Percentiles rank a stretch among this genome's conserved stretches.
These are phyloP conservation scores for Ramaria sp. DNA, from an alignment of 768 basidiomycete genomes.

Conservation along the genomic window DNA sequence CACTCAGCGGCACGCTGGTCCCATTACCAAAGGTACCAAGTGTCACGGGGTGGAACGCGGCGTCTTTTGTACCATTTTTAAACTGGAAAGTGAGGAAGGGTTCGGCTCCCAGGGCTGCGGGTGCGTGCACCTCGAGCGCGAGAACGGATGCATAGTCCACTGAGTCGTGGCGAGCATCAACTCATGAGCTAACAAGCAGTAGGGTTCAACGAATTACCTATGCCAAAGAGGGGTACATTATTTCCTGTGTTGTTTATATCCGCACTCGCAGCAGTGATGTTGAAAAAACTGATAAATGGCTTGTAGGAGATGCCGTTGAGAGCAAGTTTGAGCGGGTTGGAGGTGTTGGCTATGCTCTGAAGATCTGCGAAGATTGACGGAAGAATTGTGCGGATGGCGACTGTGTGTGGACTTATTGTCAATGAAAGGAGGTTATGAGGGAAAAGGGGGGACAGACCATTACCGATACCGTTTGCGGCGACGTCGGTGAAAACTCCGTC, in stretches of 20 bases:
- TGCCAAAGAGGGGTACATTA: slow-evolving; percentile 18
- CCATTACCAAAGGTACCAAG: slow-evolving; percentile 64
- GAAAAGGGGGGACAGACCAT: slow-evolving; percentile 41
- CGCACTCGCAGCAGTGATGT: slow-evolving; percentile 34
- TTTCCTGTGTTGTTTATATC: slow-evolving; percentile 27
- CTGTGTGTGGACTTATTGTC: slow-evolving; percentile 25
- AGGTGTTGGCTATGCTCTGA: slow-evolving; percentile 68
- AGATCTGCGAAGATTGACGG: slow-evolving; percentile 62
- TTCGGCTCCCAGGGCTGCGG: slow-evolving; percentile 62
- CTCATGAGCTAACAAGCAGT: no score
- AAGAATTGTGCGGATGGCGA: slow-evolving; percentile 74
- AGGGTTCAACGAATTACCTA: background rate
- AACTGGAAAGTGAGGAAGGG: slow-evolving; percentile 80
- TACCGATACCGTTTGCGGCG: slow-evolving; percentile 57
- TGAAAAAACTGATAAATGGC: slow-evolving; percentile 83
- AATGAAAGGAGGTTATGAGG: background rate
- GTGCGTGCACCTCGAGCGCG: slow-evolving; percentile 70
- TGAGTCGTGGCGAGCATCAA: slow-evolving; percentile 19
- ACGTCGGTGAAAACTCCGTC: slow-evolving; percentile 58
- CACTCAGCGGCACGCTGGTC: slow-evolving; percentile 65
- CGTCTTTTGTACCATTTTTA: slow-evolving; percentile 63
- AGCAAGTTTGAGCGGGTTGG: slow-evolving; percentile 70
- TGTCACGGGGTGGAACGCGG: slow-evolving; percentile 38
- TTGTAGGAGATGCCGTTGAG: slow-evolving; percentile 79
- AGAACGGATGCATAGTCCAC: slow-evolving; percentile 68